phyloP scores from a whole-genome alignment of 768 basidiomycete species.

The Collybia sp. region DNA sequence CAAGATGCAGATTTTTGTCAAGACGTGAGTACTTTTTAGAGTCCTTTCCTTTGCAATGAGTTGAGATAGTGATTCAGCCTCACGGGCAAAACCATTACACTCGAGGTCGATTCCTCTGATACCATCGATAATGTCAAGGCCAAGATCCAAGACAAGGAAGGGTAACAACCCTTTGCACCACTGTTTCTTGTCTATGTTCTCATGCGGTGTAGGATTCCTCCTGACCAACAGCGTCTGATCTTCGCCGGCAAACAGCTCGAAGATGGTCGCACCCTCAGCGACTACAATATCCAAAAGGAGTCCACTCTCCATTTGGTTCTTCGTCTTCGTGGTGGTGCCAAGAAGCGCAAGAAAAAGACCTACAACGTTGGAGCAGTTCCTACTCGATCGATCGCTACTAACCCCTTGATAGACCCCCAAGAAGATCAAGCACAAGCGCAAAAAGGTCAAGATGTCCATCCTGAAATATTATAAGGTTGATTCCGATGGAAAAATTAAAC shows the following conservation, averaged over 20 bases:
- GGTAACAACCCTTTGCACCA: conserved; percentile 33
- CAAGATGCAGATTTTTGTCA: conserved; percentile 97
- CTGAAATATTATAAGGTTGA: conserved; percentile 99
- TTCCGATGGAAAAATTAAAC: conserved; percentile 99
- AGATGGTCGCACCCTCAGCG: conserved; percentile 93
- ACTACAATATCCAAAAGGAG: conserved; percentile 99
- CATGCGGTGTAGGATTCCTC: conserved; percentile 58
- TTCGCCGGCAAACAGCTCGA: conserved; percentile 99
- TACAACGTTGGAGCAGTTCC: conserved; percentile 69
- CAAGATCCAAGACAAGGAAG: conserved; percentile 97
- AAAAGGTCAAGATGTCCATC: conserved; percentile 99
- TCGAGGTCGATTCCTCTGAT: conserved; percentile 96
- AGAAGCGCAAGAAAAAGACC: conserved; percentile 99
- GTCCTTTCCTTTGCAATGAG: conserved; percentile 1
- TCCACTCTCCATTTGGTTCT: conserved; percentile 97
- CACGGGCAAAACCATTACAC: conserved; percentile 98
- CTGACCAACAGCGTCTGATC: conserved; percentile 96
- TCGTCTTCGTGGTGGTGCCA: conserved; percentile 97
- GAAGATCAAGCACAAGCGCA: conserved; percentile 99
- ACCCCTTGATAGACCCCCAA: conserved; percentile 72
- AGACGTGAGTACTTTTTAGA: conserved; percentile 58
- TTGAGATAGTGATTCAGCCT: conserved; percentile 53
- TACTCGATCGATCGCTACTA: neutral
- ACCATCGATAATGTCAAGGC: conserved; percentile 98
- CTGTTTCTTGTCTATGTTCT: conserved; percentile 6